Percentiles rank a stretch among this genome's conserved stretches.
Conservation (phyloP, 345 rosid genomes). For the Sonneratia alba region DNA sequence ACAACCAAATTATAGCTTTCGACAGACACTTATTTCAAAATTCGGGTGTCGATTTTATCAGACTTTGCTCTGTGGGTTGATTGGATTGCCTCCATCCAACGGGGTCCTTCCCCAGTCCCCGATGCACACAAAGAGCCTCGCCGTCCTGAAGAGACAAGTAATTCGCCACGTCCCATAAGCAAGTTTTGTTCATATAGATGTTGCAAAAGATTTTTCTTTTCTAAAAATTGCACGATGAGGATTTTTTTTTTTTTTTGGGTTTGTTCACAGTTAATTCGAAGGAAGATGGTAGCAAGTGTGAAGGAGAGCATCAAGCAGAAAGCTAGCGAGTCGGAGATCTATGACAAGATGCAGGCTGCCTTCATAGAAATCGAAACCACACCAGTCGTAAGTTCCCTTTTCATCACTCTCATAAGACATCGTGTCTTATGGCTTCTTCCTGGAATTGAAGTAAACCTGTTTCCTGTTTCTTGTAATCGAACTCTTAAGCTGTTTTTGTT, state of each 20-base stretch:
- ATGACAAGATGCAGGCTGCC: constrained; percentile 58
- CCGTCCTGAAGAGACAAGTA: constrained; percentile 61
- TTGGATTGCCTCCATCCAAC: constrained; percentile 77
- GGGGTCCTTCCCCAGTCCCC: constrained; percentile 96
- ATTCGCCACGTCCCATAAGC: neutral
- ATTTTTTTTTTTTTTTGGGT: no score
- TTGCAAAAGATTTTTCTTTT: neutral
- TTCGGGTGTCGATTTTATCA: constrained; percentile 16
- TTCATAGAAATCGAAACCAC: constrained; percentile 53
- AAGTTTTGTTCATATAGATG: neutral
- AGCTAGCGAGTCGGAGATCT: constrained; percentile 53
- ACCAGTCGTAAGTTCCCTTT: constrained; percentile 35
- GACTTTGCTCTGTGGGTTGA: constrained; percentile 76
- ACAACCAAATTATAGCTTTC: neutral
- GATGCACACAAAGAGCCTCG: constrained; percentile 37
- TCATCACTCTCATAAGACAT: neutral
- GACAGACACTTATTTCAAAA: neutral
- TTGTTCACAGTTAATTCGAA: constrained; percentile 38
- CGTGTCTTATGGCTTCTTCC: neutral
- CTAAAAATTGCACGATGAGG: no score
- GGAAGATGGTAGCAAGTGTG: constrained; percentile 65
- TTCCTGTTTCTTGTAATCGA: no score
- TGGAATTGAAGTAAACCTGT: neutral
- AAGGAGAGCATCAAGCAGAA: constrained; percentile 55
- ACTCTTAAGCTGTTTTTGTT: no score